A percentile compares a stretch with the other conserved stretches of the same genome.
These are phyloP conservation scores for Talaromyces rugulosus DNA, from an alignment of 2,329 filamentous ascomycete genomes.

Conservation along the genomic window DNA sequence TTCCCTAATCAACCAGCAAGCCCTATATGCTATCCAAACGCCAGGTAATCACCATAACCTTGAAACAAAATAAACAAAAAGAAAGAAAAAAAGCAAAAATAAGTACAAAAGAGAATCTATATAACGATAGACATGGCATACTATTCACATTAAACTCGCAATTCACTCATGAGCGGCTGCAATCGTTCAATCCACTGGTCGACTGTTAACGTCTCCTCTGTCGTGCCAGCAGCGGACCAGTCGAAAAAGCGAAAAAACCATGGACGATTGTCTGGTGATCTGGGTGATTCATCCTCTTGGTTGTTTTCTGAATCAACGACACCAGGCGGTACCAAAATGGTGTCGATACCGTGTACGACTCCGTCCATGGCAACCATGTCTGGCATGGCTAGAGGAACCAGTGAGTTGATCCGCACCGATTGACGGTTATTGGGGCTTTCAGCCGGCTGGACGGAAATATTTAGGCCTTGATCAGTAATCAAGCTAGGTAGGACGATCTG, in stretches of 20 bases:
- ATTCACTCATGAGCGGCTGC: neutral
- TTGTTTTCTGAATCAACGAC: neutral
- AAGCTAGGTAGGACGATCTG: neutral
- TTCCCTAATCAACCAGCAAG: neutral
- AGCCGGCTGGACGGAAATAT: neutral
- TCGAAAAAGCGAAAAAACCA: neutral
- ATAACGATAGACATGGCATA: neutral
- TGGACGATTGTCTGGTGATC: neutral
- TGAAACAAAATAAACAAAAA: neutral
- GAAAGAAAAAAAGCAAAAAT: neutral
- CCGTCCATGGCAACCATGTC: neutral
- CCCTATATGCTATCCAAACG: neutral
- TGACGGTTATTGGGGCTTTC: neutral
- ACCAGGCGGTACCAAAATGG: neutral
- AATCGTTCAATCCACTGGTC: neutral
- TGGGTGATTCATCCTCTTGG: neutral
- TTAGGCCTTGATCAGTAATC: neutral
- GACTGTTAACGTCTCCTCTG: neutral
- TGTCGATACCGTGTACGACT: neutral
- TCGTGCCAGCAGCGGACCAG: neutral
- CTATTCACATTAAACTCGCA: neutral
- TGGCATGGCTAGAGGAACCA: neutral
- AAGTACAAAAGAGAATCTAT: neutral
- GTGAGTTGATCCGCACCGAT: neutral
- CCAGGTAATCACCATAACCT: neutral